phyloP scores from a whole-genome alignment of 495 filamentous ascomycete species.

The Friedmanniomyces simplex region DNA sequence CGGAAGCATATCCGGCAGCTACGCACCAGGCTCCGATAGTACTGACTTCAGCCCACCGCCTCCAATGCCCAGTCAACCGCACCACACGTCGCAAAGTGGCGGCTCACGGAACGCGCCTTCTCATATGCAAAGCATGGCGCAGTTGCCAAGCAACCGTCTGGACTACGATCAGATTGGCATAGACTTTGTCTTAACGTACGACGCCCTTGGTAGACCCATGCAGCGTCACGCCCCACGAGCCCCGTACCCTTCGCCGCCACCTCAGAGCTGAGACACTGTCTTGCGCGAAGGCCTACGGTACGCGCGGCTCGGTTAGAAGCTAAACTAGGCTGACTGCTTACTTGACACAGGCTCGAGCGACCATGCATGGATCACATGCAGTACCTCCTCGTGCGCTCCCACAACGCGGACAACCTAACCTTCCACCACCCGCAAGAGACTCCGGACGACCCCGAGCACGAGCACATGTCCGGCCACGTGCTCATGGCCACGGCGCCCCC shows the following conservation, averaged over 20 bases:
- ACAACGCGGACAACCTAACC: constrained; percentile 40
- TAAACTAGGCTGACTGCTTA: constrained; percentile 13
- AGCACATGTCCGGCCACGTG: constrained; percentile 58
- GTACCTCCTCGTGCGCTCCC: constrained; percentile 52
- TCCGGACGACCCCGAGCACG: constrained; percentile 36
- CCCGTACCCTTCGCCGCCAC: constrained; percentile 57
- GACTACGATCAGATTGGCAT: constrained; percentile 86
- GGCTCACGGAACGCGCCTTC: not conserved
- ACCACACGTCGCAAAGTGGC: not conserved
- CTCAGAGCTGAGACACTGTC: constrained; percentile 32
- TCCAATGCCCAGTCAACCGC: constrained; percentile 18
- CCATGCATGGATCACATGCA: constrained; percentile 94
- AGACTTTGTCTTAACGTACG: constrained; percentile 95
- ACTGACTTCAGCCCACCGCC: constrained; percentile 31
- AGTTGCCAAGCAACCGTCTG: constrained; percentile 33
- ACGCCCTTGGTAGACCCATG: constrained; percentile 25
- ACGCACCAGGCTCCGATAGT: constrained; percentile 35
- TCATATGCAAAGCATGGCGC: constrained; percentile 16
- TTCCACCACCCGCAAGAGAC: constrained; percentile 41
- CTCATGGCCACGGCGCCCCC: constrained; percentile 86
- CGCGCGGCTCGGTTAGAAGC: constrained; percentile 1
- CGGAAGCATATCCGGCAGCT: constrained; percentile 50
- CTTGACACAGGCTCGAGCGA: constrained; percentile 63
- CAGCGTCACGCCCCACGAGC: constrained; percentile 24
- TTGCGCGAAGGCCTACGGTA: constrained; percentile 3